These are phyloP conservation scores for Thalia dealbata DNA, from an alignment of 176 grass and related monocot genomes.

Conservation along the genomic window DNA sequence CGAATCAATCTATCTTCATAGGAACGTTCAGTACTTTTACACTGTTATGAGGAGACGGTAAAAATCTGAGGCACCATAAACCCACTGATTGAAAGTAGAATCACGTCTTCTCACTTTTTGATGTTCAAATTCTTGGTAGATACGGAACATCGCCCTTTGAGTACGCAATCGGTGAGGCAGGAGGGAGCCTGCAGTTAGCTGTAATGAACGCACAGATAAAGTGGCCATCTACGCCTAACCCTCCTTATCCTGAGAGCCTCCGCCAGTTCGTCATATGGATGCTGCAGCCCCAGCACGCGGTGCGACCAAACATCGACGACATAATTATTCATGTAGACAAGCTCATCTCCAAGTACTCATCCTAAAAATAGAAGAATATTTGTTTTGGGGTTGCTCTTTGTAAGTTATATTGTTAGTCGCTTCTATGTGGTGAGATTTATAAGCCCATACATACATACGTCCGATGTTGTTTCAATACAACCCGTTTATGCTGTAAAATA, in stretches of 20 bases:
- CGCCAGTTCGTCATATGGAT: conserved; percentile 75
- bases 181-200: conserved; percentile 87
- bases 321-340: conserved; percentile 80
- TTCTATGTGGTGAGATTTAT: neutral
- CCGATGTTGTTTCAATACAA: neutral
- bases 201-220: conserved; percentile 79
- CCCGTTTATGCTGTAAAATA: neutral
- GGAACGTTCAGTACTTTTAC: neutral
- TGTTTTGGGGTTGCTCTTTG: neutral
- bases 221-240: conserved; percentile 53
- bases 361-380: neutral
- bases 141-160: conserved; percentile 86
- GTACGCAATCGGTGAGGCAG: conserved; percentile 66
- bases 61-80: neutral
- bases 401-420: neutral
- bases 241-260: conserved; percentile 64
- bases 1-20: neutral
- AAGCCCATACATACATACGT: neutral
- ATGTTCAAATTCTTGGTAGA: conserved; percentile 24
- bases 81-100: neutral
- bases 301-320: conserved; percentile 72
- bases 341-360: conserved; percentile 55
- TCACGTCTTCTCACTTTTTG: neutral
- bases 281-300: conserved; percentile 62
- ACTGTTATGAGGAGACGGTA: no score